A percentile compares a stretch with the other conserved stretches of the same genome.
These are phyloP conservation scores for Fremontodendron californicum DNA, from an alignment of 345 rosid genomes.

Conservation along the genomic window DNA sequence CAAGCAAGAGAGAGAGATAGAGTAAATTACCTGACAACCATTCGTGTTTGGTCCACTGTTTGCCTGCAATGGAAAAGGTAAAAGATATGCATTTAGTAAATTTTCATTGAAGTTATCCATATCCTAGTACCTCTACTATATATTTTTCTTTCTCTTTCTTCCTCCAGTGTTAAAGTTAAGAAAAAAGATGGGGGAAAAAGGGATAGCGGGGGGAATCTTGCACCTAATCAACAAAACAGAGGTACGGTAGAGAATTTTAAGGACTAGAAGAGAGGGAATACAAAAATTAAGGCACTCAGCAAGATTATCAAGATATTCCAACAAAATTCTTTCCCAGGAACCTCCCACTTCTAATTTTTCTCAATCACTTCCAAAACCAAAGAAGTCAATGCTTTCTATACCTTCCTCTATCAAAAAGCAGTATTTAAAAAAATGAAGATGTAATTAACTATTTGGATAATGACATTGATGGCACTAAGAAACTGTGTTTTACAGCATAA, in stretches of 20 bases:
- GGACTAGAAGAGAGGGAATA: not conserved
- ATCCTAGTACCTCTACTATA: not conserved
- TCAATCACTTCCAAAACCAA: not conserved
- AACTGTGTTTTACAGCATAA: not conserved
- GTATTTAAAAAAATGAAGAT: not conserved
- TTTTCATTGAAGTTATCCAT: not conserved
- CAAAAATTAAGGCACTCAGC: not conserved
- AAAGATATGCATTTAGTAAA: not conserved
- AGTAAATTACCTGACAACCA: slow-evolving; percentile 75
- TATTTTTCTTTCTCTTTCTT: not conserved
- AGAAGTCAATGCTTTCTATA: not conserved
- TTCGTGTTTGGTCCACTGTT: slow-evolving; percentile 85
- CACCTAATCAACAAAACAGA: not conserved
- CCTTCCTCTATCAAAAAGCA: not conserved
- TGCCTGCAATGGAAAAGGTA: slow-evolving; percentile 50
- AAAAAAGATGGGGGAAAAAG: not conserved
- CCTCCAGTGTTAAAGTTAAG: not conserved
- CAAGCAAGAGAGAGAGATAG: not conserved
- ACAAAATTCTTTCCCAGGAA: not conserved
- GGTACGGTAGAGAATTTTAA: not conserved
- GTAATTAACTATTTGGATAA: not conserved
- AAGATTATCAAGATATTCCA: not conserved
- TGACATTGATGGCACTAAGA: not conserved
- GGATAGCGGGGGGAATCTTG: too few species aligned
- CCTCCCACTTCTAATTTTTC: not conserved